Evolutionary conservation across 352 stramenopile species (phyloP).

Genomic region (Pythium phragmiticola): DNA sequence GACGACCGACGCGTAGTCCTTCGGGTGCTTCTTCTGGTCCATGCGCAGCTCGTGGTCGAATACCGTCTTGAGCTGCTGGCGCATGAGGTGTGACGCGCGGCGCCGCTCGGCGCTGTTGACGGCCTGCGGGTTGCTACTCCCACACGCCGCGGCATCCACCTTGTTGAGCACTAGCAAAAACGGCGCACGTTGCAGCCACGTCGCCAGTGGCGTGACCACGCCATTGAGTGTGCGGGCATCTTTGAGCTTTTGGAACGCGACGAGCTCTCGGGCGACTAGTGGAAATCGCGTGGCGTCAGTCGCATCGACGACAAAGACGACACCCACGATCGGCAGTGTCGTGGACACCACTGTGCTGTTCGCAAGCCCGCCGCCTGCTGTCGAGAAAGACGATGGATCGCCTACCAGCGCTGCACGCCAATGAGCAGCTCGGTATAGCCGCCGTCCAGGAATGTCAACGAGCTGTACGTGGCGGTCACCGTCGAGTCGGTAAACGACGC

Average conservation of each 20-base stretch:
- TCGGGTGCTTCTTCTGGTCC: slow-evolving; percentile 40
- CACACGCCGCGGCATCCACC: slow-evolving; percentile 32
- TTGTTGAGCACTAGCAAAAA: slow-evolving; percentile 68
- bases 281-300: slow-evolving; percentile 49
- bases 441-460: slow-evolving; percentile 42
- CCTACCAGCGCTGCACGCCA: slow-evolving; percentile 1
- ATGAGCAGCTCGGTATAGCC: slow-evolving; percentile 24
- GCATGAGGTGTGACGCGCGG: slow-evolving; percentile 31
- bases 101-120: slow-evolving; percentile 31
- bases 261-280: slow-evolving; percentile 46
- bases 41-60: slow-evolving; percentile 49
- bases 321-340: slow-evolving; percentile 26
- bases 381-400: neutral
- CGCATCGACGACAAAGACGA: slow-evolving; percentile 55
- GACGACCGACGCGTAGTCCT: slow-evolving; percentile 1
- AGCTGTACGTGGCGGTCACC: slow-evolving; percentile 46
- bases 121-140: neutral
- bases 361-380: neutral
- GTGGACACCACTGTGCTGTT: too few species aligned
- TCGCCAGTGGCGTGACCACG: neutral
- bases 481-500: slow-evolving; percentile 35
- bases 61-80: slow-evolving; percentile 48
- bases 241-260: slow-evolving; percentile 42
- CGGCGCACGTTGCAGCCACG: slow-evolving; percentile 31
- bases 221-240: neutral